phyloP scores from a whole-genome alignment of 2,329 filamentous ascomycete species.

The Monosporascus sp. region DNA sequence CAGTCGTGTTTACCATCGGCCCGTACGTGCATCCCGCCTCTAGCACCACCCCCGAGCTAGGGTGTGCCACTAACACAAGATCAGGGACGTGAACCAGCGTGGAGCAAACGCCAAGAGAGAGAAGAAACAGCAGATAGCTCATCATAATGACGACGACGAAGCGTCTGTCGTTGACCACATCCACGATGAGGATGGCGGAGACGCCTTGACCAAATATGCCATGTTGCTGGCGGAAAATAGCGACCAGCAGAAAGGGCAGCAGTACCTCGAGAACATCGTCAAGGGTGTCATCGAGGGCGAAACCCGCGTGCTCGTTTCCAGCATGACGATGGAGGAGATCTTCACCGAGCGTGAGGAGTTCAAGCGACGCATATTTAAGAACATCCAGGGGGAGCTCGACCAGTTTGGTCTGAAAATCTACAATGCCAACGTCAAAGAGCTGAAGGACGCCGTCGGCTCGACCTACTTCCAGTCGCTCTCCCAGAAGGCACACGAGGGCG shows the following conservation, averaged over 20 bases:
- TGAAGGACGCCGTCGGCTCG: constrained; percentile 76
- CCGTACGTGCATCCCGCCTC: constrained; percentile 37
- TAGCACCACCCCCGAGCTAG: neutral
- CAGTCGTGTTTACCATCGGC: constrained; percentile 81
- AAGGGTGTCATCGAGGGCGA: constrained; percentile 89
- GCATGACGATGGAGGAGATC: constrained; percentile 92
- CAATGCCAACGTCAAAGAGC: constrained; percentile 75
- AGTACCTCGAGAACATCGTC: constrained; percentile 77
- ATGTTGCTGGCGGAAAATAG: constrained; percentile 65
- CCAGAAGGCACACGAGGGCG: constrained; percentile 79
- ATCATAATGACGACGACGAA: constrained; percentile 1
- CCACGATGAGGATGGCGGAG: constrained; percentile 44
- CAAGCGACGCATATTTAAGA: constrained; percentile 68
- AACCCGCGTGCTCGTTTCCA: constrained; percentile 74
- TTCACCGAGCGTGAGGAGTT: constrained; percentile 73
- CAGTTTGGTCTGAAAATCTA: constrained; percentile 76
- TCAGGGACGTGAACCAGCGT: constrained; percentile 55
- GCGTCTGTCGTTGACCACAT: constrained; percentile 7
- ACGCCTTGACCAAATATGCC: constrained; percentile 75
- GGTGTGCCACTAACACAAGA: constrained; percentile 1
- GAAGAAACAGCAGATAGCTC: constrained; percentile 1
- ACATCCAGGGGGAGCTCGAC: constrained; percentile 73
- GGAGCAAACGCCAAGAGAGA: constrained; percentile 37
- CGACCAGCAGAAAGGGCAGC: constrained; percentile 35
- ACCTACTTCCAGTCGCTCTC: constrained; percentile 79